Evolutionary conservation across 371 early-diverging fungal genomes (phyloP), one percentile per base, ranked within the genome.

Genomic region (Basidiobolus meristosporus): DNA sequence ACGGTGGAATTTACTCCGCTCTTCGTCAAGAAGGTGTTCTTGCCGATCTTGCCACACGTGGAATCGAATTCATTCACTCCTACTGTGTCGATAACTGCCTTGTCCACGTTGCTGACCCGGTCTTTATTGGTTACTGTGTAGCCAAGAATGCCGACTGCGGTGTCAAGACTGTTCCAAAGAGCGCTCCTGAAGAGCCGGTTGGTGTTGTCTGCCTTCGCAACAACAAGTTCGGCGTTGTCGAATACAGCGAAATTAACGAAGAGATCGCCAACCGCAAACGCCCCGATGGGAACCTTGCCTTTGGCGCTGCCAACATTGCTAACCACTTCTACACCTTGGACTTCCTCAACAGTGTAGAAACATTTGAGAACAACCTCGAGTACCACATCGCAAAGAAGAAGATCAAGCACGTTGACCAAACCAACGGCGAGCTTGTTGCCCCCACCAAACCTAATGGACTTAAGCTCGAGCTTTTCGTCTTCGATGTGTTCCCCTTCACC

Each of bases 321-420:
- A 97, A 92, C 68, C 97, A 97, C 60, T 92, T 88, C 57, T 97
- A 90, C 69, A 82, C 92, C 28, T 62, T 77, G 19, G 92, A 70
- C 41, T 95, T 95, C 54, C 63, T 97, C 55, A 60, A 81, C 47
- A 67, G 76, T 39, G 73, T 89, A 32, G 79, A 80, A 39, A 62
- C 66, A 15, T 70, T 90, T 52, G 90, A 90, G 47, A 51, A 57
- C 35, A 54, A 71, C 47, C 70, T 96, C 12, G 85, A 85, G 60
- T 90, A 89, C 63, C 97, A 96, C 60, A 73, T 93, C 47, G 97
- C 97, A 22, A 73, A 72, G 53, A 96, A 96, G 76, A 96, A 93
- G 81, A 91, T 96, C 68, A 82, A 81, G 65, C 72, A 81, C 49
- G 60, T 82, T 34, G 86, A 91, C 52, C 40, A 73, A n/a, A 60